These are phyloP conservation scores for Arthroderma sp. DNA, from an alignment of 2,329 filamentous ascomycete genomes.

Conservation along the genomic window DNA sequence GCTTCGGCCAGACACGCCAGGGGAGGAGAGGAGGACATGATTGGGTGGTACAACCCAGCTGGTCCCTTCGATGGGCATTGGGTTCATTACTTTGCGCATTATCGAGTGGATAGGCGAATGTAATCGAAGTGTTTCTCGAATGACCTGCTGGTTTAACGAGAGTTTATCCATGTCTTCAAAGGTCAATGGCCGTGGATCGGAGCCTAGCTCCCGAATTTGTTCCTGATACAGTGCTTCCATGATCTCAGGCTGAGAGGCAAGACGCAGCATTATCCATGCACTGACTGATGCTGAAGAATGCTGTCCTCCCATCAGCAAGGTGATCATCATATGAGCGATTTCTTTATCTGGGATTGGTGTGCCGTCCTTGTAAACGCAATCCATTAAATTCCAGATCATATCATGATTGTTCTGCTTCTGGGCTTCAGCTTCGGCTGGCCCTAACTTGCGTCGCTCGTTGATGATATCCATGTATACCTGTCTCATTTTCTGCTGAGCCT, in stretches of 20 bases:
- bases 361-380: slow-evolving; percentile 62
- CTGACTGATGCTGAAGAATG: slow-evolving; percentile 68
- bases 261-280: slow-evolving; percentile 61
- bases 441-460: slow-evolving; percentile 42
- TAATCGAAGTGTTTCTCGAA: slow-evolving; percentile 59
- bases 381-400: slow-evolving; percentile 73
- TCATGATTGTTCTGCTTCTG: slow-evolving; percentile 40
- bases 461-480: slow-evolving; percentile 61
- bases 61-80: slow-evolving; percentile 41
- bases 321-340: slow-evolving; percentile 77
- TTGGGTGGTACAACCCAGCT: slow-evolving; percentile 63
- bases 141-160: slow-evolving; percentile 48
- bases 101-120: slow-evolving; percentile 62
- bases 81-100: slow-evolving; percentile 58
- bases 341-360: slow-evolving; percentile 56
- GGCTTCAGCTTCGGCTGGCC: slow-evolving; percentile 8
- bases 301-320: slow-evolving; percentile 71
- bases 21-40: slow-evolving; percentile 69
- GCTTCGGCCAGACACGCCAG: slow-evolving; percentile 50
- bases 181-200: slow-evolving; percentile 35
- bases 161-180: slow-evolving; percentile 49
- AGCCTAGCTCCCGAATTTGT: slow-evolving; percentile 44
- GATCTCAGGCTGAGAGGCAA: slow-evolving; percentile 57
- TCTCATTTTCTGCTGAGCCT: slow-evolving; percentile 57
- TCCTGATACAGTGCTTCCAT: slow-evolving; percentile 58